Evolutionary conservation across 2,329 filamentous ascomycete genomes (phyloP).

Genomic region (Aureobasidium sp.): DNA sequence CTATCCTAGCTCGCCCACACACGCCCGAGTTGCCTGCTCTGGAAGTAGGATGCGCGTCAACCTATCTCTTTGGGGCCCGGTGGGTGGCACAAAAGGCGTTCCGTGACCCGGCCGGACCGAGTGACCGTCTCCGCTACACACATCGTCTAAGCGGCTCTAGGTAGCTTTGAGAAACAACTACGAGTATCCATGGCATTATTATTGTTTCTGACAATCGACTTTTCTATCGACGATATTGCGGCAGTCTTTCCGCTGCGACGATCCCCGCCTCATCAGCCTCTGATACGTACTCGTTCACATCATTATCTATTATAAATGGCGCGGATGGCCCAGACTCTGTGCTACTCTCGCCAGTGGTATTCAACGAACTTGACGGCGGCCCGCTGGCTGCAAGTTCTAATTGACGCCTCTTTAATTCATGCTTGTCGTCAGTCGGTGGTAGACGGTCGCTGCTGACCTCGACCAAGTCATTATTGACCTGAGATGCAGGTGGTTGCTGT

Average conservation of each 20-base stretch:
- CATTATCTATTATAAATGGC: conserved; percentile 5
- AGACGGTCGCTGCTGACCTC: conserved; percentile 7
- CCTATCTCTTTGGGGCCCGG: too few species aligned
- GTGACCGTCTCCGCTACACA: neutral
- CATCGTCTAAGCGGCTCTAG: neutral
- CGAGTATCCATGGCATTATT: neutral
- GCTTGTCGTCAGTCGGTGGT: conserved; percentile 61
- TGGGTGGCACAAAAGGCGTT: too few species aligned
- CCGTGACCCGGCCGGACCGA: neutral
- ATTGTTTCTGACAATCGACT: neutral
- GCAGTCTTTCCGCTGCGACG: conserved; percentile 3
- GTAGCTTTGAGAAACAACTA: neutral
- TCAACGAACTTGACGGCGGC: conserved; percentile 23
- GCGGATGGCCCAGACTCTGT: conserved; percentile 8
- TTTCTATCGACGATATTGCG: conserved; percentile 12
- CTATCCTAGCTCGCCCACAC: too few species aligned
- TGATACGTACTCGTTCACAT: neutral
- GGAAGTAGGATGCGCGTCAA: too few species aligned
- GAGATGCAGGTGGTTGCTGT: neutral
- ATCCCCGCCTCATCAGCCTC: neutral
- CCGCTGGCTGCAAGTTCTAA: conserved; percentile 37
- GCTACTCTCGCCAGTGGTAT: neutral
- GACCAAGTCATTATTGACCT: neutral
- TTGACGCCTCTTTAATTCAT: conserved; percentile 56
- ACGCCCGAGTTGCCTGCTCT: too few species aligned